Evolutionary conservation across 2,329 filamentous ascomycete genomes (phyloP), one percentile per base, ranked within the genome.

Genomic region (Arthrobotrys conoides): DNA sequence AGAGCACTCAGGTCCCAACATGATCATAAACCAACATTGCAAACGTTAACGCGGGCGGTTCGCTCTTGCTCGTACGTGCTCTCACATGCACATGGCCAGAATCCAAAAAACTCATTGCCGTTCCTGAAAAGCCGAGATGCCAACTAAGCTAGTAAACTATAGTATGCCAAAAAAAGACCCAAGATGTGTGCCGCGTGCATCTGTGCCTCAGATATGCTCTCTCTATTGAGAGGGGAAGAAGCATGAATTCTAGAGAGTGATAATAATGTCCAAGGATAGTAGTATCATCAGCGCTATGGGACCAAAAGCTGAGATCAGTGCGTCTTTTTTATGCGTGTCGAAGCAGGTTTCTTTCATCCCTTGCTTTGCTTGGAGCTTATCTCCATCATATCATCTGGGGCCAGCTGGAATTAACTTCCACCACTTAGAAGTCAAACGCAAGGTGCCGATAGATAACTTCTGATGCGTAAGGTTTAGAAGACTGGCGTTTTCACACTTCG

Each of bases 11-110:
- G 14, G 16, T 64, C 36, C 38, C 61, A 49, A 48, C 46, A 57
- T 65, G 27, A 30, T 30, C 20, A n/a, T n/a, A n/a, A 30, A 33
- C 5, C 46, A 53, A 65, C 33, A 46, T 65, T 48, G 18, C 24
- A 53, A 63, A 55, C 64, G 27, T 30, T 30, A 30, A 30, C 6
- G 46, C 6, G 46, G 59, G 49, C 16, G 33, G 24, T n/a, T 20
- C 33, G 14, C 38, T 33, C 71, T 53, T 33, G 46, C 51, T 18
- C 16, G 1, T 44, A 2, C 8, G 71, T 75, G 71, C 44, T 53
- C 36, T 75, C 69, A n/a, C n/a, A n/a, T n/a, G n/a, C 71, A 75
- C 71, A 75, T 75, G 71, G 71, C 63, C 12, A 53, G 36, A 66
- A 10, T 2, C 33, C 6, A 24, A 8, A 12, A 24, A 8, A 12